Evolutionary conservation across 2,329 filamentous ascomycete species (phyloP), one percentile per base, ranked within the genome.

Genomic region (Hypomyces rosellus): DNA sequence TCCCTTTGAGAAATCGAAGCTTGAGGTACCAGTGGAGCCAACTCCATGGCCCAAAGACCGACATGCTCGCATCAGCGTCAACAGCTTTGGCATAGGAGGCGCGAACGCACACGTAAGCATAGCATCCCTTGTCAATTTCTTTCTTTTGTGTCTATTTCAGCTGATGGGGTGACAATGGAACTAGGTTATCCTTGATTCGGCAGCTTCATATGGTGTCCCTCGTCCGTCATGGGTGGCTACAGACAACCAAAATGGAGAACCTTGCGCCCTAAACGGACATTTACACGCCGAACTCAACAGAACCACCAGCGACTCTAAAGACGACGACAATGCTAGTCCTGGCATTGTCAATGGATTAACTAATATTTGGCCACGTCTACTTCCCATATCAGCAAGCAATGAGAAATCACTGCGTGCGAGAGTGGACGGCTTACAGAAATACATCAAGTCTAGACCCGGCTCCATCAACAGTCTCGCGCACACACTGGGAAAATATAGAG

Each of bases 61-160:
- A 1, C 20, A 11, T 0, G 55, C 59, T 12, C 43, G 56, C 2
- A 60, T 61, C 1, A 62, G 59, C 2, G 52, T 70, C 2, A 71
- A 67, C 42, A 61, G 56, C 4, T 71, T 70, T 45, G 67, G 68
- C 0, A 57, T 70, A 4, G 69, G 66, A 1, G 69, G 68, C 3
- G 49, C 64, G 1, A 70, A 70, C 45, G 65, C 63, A 1, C 69
- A 70, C 38, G 54, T 50, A 43, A 30, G 42, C 63, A 14, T 14
- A 22, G 7, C 20, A 6, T 18, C 14, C 8, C 25, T 39, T 18
- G n/a, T 3, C 16, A 3, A n/a, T 9, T 39, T n/a, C n/a, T n/a
- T 18, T 6, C 5, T 38, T 12, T 6, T 2, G 14, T 39, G 8
- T 18, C 7, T 39, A 9, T 1, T 15, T 39, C 3, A 11, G 9